Percentiles rank a stretch among this genome's conserved stretches.
phyloP scores from a whole-genome alignment of 352 stramenopile species.

The Globisporangium iwayamae region DNA sequence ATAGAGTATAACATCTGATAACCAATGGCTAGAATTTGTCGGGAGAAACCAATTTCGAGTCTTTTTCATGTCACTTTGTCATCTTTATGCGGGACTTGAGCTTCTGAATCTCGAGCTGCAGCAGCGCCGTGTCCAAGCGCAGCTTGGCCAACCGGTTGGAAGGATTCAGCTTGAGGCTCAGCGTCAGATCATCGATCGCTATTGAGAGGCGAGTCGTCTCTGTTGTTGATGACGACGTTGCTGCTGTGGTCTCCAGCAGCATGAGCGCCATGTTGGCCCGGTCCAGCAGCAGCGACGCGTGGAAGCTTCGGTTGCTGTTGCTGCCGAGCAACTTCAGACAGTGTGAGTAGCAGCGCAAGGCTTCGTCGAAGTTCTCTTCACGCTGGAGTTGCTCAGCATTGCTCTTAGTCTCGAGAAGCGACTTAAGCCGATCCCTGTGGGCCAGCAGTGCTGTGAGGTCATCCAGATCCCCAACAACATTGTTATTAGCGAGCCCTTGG shows the following conservation, averaged over 20 bases:
- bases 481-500: neutral
- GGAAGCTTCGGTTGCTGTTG: conserved; percentile 13
- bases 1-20: neutral
- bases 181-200: conserved; percentile 10
- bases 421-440: conserved; percentile 13
- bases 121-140: conserved; percentile 14
- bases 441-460: conserved; percentile 4
- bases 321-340: conserved; percentile 22
- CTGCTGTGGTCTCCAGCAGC: neutral
- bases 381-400: conserved; percentile 20
- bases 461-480: neutral
- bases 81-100: conserved; percentile 1
- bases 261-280: conserved; percentile 21
- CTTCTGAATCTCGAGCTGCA: conserved; percentile 19
- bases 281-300: conserved; percentile 21
- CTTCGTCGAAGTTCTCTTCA: conserved; percentile 15
- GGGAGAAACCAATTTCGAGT: neutral
- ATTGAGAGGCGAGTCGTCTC: neutral
- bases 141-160: conserved; percentile 8
- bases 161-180: conserved; percentile 10
- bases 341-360: conserved; percentile 16
- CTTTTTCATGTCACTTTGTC: neutral
- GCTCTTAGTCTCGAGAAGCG: conserved; percentile 18
- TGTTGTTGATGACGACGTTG: neutral
- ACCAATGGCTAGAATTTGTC: neutral